Conservation (phyloP, 768 basidiomycete genomes). For the Neoboletus brunneissimus region DNA sequence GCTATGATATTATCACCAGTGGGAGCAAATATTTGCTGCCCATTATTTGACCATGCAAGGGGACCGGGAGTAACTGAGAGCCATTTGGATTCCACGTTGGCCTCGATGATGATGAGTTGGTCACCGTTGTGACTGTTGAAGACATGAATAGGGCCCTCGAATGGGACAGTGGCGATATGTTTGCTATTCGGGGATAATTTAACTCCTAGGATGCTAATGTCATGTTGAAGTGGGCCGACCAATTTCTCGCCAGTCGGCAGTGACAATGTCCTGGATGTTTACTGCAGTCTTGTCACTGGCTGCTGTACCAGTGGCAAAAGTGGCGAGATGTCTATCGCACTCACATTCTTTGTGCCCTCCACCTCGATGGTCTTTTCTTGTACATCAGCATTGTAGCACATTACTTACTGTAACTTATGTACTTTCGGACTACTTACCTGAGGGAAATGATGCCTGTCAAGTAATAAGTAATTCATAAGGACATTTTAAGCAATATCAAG, state of each 20-base stretch:
- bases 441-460: too few relatives aligned
- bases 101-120: background rate
- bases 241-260: background rate
- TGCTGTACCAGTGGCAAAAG: background rate
- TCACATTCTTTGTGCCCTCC: background rate
- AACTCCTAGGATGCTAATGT: background rate
- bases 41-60: background rate
- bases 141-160: background rate
- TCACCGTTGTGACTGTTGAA: background rate
- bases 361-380: background rate
- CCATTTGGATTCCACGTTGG: background rate
- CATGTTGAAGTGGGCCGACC: background rate
- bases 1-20: background rate
- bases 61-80: too few relatives aligned
- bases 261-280: background rate
- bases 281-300: background rate
- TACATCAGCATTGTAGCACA: too few relatives aligned
- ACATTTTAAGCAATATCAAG: too few relatives aligned
- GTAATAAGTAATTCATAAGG: too few relatives aligned
- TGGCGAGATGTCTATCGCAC: background rate
- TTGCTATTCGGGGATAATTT: background rate
- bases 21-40: background rate
- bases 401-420: too few relatives aligned
- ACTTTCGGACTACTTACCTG: too few relatives aligned
- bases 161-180: background rate